Base-by-base conservation (phyloP, 1,284 basidiomycete genomes). In the Clitocybe nebularis region DNA sequence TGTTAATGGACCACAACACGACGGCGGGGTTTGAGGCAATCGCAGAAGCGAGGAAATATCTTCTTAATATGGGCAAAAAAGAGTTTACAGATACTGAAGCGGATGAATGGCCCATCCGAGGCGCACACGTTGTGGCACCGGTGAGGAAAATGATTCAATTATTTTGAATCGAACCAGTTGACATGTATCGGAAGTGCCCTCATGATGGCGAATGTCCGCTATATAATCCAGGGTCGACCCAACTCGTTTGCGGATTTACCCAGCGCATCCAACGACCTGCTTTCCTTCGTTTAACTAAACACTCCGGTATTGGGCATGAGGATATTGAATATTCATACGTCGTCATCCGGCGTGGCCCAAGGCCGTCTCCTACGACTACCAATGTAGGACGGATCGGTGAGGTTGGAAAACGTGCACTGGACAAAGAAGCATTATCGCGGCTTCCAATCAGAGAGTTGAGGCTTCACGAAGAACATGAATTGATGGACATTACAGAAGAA, bases 301-400 rank as follows among this genome's bases (percentile, higher is more conserved):
- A 94, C 61, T 83, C 84, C 10, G 77, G 77, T 22, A 64, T 77
- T 25, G 90, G 89, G 2, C 89, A 95, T 54, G 92, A 95, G 64
- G 85, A 93, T 52, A 77, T 83, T 25, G 81, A 79, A 21, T 97
- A 93, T 60, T 91, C 91, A 13, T 99, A 99, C 60, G 81, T 98
- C 28, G 86, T 94, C 20, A 76, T 99, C 40, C 81, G 82, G 22
- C 77, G 92, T 28, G 95, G 94, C 1, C 49, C 67, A 17, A 74
- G 94, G 40, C 93, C 83, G 38, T 58, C 61, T 11, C 41, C 57
- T 49, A 32, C 61, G 21, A 50, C 53, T 29, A 67, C 60, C 20
- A 64, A 65, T 30, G 63, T 79, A 34, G 89, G 89, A 41, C 77
- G 89, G 34, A 52, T 84, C 16, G 89, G 89, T 45, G 74, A 73